Evolutionary conservation across 148 eudicot genomes (phyloP).

Genomic region (Suaeda aralocaspica): DNA sequence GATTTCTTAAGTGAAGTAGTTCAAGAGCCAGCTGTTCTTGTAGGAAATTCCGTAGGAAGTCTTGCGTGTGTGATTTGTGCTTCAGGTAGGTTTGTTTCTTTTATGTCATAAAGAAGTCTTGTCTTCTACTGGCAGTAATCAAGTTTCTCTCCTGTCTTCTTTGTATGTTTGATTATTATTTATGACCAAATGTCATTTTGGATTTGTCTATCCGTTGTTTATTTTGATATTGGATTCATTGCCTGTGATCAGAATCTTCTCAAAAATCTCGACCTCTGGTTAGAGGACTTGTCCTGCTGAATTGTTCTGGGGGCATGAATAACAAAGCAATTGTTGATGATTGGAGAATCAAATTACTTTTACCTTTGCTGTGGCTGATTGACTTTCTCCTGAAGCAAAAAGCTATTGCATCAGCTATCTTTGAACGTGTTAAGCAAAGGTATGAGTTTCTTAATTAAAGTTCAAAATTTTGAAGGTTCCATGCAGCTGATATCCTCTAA

Average conservation of each 20-base stretch:
- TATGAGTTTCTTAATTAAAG: slow-evolving; percentile 13
- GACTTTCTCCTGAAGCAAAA: slow-evolving; percentile 76
- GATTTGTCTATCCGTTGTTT: not conserved
- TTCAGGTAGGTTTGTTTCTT: slow-evolving; percentile 41
- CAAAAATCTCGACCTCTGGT: slow-evolving; percentile 34
- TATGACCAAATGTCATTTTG: not conserved
- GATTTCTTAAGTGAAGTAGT: slow-evolving; percentile 83
- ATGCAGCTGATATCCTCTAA: not conserved
- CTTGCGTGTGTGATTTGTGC: slow-evolving; percentile 94
- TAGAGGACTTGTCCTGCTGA: slow-evolving; percentile 71
- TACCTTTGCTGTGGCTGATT: slow-evolving; percentile 72
- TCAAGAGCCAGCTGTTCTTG: slow-evolving; percentile 64
- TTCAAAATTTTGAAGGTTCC: not conserved
- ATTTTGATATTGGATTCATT: slow-evolving; percentile 15
- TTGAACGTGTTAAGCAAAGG: slow-evolving; percentile 67
- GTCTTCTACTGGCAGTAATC: not conserved
- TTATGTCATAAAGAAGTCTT: not conserved
- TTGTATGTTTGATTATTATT: not conserved
- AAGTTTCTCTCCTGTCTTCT: not conserved
- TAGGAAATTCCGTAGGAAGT: slow-evolving; percentile 96
- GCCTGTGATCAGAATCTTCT: slow-evolving; percentile 25
- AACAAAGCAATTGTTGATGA: slow-evolving; percentile 97
- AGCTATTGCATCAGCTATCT: slow-evolving; percentile 72
- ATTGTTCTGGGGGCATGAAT: slow-evolving; percentile 99
- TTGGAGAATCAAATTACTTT: slow-evolving; percentile 82